Conservation (phyloP, 441 rosid species). For the Hypseocharis bilobata region DNA sequence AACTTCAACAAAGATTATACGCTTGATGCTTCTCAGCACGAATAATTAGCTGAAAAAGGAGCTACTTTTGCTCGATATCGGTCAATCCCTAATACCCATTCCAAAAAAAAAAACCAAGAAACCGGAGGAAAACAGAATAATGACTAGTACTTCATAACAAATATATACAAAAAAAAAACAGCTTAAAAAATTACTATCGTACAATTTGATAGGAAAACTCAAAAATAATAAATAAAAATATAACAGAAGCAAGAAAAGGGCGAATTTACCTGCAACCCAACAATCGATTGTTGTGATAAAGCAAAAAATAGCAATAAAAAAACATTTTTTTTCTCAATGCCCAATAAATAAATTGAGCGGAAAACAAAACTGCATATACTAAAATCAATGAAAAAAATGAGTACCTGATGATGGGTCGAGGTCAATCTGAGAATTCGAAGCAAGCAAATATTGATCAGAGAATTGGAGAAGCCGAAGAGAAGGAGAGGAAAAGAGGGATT, state of each 20-base stretch:
- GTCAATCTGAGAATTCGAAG: neutral
- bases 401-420: neutral
- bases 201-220: neutral
- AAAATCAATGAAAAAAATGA: too few relatives aligned
- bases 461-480: slow-evolving; percentile 1
- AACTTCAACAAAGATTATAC: too few relatives aligned
- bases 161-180: neutral
- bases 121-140: neutral
- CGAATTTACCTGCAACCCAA: slow-evolving; percentile 35
- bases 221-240: too few relatives aligned
- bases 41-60: neutral
- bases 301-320: slow-evolving; percentile 3
- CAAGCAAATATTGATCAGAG: neutral
- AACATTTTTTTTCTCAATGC: too few relatives aligned
- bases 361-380: too few relatives aligned
- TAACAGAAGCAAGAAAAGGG: slow-evolving; percentile 9
- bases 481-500: slow-evolving; percentile 12
- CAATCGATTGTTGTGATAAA: slow-evolving; percentile 10
- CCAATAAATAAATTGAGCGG: too few relatives aligned
- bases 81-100: slow-evolving; percentile 16
- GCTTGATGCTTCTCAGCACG: too few relatives aligned
- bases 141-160: neutral
- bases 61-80: slow-evolving; percentile 7
- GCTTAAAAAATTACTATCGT: neutral
- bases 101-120: slow-evolving; percentile 4